phyloP scores from a whole-genome alignment of 2,329 filamentous ascomycete genomes.

The Alternaria tenuissima region DNA sequence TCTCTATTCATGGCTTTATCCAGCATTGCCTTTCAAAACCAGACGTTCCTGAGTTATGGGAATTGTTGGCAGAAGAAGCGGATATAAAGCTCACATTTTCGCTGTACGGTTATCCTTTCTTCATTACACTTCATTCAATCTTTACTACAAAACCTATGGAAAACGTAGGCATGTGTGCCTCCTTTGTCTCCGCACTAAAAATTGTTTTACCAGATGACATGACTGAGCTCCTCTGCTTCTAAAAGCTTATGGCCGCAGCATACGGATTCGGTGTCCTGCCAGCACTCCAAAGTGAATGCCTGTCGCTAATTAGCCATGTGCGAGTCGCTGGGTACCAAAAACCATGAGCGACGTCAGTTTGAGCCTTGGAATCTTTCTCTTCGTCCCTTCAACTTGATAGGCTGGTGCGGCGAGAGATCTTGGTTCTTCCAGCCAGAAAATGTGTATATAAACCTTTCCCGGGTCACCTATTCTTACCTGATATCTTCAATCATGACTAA shows the following conservation, averaged over 20 bases:
- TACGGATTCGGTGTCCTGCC: not conserved
- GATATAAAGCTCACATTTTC: not conserved
- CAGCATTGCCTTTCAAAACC: no score
- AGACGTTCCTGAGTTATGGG: not conserved
- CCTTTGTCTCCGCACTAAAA: not conserved
- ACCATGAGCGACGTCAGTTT: no score
- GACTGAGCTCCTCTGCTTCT: no score
- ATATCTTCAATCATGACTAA: no score
- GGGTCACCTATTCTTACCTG: no score
- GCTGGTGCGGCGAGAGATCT: no score
- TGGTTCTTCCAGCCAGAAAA: no score
- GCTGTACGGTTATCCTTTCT: not conserved
- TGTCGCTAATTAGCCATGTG: not conserved
- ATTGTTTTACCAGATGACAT: no score
- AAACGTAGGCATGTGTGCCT: not conserved
- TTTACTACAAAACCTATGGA: not conserved
- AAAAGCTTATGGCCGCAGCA: rapidly evolving
- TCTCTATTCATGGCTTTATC: rapidly evolving
- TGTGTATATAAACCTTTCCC: not conserved
- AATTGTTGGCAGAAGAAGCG: not conserved
- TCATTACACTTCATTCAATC: not conserved
- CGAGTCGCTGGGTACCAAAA: not conserved
- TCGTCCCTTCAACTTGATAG: no score
- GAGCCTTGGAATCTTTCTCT: not conserved
- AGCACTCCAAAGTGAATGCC: not conserved